Evolutionary conservation across 106 monocot species (phyloP).

Genomic region (Allium cepa): DNA sequence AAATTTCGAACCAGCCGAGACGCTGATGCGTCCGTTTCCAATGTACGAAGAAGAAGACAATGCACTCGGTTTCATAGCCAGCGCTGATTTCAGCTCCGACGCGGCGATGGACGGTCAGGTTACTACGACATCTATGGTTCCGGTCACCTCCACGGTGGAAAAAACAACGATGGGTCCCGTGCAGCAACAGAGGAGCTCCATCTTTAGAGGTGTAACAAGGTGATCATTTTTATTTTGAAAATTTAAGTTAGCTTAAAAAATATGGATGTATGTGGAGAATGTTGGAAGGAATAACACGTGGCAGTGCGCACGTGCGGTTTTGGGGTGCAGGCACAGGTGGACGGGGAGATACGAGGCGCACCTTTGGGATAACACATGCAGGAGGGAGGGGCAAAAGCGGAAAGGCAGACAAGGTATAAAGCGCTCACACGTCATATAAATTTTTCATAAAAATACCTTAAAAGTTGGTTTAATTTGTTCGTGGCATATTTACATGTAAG

Average conservation of each 20-base stretch:
- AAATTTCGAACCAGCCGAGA: not conserved
- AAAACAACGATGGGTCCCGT: not conserved
- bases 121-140: not conserved
- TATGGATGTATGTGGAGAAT: not conserved
- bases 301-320: not conserved
- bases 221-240: not conserved
- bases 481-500: not conserved
- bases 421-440: not conserved
- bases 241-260: not conserved
- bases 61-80: slow-evolving; percentile 1
- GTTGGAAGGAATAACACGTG: slow-evolving; percentile 5
- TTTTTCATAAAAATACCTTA: too few relatives aligned
- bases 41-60: not conserved
- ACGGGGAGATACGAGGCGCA: slow-evolving; percentile 91
- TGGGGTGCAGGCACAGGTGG: slow-evolving; percentile 72
- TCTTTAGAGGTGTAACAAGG: slow-evolving; percentile 4
- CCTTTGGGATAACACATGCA: slow-evolving; percentile 89
- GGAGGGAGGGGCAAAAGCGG: slow-evolving; percentile 68
- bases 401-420: slow-evolving; percentile 77
- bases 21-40: not conserved
- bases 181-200: slow-evolving; percentile 2
- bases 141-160: not conserved
- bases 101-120: not conserved
- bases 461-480: too few relatives aligned
- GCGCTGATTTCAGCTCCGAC: not conserved